Evolutionary conservation across 805 yeast genomes (phyloP), one percentile per base, ranked within the genome.

Genomic region (Barnettozyma botsteinii): DNA sequence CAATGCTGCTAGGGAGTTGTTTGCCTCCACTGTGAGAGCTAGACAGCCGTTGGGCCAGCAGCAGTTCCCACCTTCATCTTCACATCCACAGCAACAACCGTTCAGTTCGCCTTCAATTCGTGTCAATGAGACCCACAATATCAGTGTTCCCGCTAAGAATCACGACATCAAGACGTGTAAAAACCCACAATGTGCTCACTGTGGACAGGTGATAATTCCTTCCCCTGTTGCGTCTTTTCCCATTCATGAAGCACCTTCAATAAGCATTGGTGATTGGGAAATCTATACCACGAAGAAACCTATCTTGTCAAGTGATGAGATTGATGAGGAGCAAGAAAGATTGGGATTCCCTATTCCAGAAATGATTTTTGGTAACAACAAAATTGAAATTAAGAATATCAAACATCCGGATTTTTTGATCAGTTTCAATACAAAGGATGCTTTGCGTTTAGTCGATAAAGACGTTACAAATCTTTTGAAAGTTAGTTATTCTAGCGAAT

Each of bases 331-430:
- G 45, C 59, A 52, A 12, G 74, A 73, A 5, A 57, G 79, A 38
- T 70, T 82, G 38, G 79, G 79, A 13, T 76, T 91, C 46, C 95
- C 98, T 0, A 63, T 91, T 31, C 99, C 99, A 1, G 99, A 93
- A 59, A 93, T 93, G 98, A 88, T 93, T 6, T 93, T 93, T 64
- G 98, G 98, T 9, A 77, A 85, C 50, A 89, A 85, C 56, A 62
- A 63, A 41, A 77, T 88, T 10, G 72, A 69, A 36, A 56, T 88
- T 10, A 66, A 62, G 37, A 70, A 74, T 44, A 47, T 50, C 4
- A 40, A 47, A 10, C 52, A 66, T 35, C 40, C 42, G 8, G 63
- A 62, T 26, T 75, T 74, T 66, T 45, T 58, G 27, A 69, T 91
- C 12, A 70, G 67, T 31, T 88, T 89, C 61, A 81, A 84, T 55